Percentiles rank a stretch among this genome's conserved stretches.
Evolutionary conservation across 169 alveolate genomes (phyloP).

Genomic region (Perkinsus marinus): DNA sequence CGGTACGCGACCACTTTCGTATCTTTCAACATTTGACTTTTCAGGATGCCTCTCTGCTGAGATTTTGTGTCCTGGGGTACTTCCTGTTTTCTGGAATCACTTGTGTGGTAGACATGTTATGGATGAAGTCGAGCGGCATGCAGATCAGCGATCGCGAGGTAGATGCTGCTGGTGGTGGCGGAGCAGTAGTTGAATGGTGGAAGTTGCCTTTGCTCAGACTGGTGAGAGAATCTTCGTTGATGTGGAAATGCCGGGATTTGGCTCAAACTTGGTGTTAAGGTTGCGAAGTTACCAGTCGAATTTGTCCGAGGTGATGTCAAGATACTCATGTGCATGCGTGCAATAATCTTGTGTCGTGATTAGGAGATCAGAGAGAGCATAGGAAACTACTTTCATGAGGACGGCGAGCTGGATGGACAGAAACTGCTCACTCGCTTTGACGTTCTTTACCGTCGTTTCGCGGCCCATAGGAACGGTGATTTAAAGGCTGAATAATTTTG

Average conservation of each 20-base stretch:
- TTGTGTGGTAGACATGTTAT: no score
- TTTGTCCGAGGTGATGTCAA: not conserved
- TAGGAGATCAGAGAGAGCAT: not conserved
- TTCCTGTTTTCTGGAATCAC: no score
- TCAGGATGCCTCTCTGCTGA: no score
- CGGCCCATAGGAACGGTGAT: not conserved
- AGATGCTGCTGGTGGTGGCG: not conserved
- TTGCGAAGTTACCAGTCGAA: not conserved
- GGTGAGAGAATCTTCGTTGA: not conserved
- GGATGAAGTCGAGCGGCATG: no score
- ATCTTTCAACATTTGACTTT: no score
- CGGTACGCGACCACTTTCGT: not conserved
- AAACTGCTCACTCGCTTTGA: not conserved
- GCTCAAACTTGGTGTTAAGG: not conserved
- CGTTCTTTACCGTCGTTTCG: not conserved
- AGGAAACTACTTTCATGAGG: not conserved
- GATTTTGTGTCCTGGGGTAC: no score
- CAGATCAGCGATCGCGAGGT: not conserved
- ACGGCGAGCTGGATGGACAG: not conserved
- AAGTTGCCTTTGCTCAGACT: not conserved
- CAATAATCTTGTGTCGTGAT: not conserved
- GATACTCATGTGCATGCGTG: not conserved
- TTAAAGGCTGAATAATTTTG: not conserved
- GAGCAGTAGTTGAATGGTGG: not conserved
- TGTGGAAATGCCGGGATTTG: not conserved